Percentiles rank a stretch among this genome's conserved stretches.
These are phyloP conservation scores for Flaveria sonorensis DNA, from an alignment of 129 eudicot species.

Conservation along the genomic window DNA sequence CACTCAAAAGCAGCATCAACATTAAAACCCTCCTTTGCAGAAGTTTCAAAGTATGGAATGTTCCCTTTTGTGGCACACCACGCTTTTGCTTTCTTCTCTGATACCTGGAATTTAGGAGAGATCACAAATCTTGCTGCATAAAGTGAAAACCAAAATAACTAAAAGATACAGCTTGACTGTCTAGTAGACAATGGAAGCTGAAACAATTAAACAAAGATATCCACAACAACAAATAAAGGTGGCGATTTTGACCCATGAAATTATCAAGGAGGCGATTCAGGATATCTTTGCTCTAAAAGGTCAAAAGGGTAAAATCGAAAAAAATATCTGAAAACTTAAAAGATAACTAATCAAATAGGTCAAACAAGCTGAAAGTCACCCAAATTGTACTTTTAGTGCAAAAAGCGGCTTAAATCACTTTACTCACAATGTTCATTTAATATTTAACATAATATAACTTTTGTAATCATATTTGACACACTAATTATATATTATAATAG, in stretches of 20 bases:
- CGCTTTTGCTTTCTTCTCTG: constrained; percentile 57
- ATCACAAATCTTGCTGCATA: constrained; percentile 10
- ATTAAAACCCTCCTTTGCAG: constrained; percentile 50
- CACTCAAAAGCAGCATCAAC: constrained; percentile 53
- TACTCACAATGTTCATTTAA: neutral
- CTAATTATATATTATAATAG: neutral
- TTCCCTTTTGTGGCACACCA: constrained; percentile 57
- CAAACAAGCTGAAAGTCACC: neutral
- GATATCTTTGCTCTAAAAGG: neutral
- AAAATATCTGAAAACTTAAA: neutral
- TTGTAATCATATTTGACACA: neutral
- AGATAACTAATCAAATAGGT: neutral
- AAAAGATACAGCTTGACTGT: neutral
- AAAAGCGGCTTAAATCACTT: neutral
- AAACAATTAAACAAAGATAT: neutral
- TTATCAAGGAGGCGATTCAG: neutral
- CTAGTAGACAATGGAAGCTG: neutral
- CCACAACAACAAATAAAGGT: neutral
- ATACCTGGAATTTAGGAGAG: constrained; percentile 37
- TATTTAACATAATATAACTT: neutral
- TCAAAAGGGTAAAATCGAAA: neutral
- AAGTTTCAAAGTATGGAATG: constrained; percentile 51
- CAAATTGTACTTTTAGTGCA: neutral
- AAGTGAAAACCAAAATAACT: neutral
- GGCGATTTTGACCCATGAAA: neutral